These are phyloP conservation scores for Uncinocarpus reesii DNA, from an alignment of 2,329 filamentous ascomycete species.

Conservation along the genomic window DNA sequence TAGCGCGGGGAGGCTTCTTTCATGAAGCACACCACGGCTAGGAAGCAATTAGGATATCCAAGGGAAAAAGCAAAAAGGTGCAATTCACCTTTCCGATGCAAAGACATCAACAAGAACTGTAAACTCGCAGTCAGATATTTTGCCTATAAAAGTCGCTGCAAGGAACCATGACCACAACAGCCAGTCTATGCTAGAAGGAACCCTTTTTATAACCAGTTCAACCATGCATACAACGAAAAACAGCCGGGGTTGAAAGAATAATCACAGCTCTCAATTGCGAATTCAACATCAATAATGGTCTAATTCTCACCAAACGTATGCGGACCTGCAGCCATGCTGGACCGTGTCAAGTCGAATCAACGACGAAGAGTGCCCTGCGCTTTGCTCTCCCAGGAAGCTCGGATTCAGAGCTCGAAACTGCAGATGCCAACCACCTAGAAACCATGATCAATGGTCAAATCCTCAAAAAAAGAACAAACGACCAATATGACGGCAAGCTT, in stretches of 20 bases:
- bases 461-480: too few relatives aligned
- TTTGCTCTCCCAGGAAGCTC: neutral
- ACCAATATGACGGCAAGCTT: neutral
- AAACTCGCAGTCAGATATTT: constrained; percentile 4
- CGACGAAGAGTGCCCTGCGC: neutral
- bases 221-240: neutral
- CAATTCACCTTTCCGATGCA: constrained; percentile 18
- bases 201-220: neutral
- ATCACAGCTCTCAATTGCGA: neutral
- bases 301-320: constrained; percentile 18
- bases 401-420: neutral
- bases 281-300: neutral
- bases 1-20: too few relatives aligned
- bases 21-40: neutral
- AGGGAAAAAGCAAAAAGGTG: neutral
- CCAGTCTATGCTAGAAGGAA: neutral
- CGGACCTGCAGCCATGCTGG: constrained; percentile 18
- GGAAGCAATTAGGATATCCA: neutral
- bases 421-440: neutral
- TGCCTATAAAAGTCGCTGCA: neutral
- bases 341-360: neutral
- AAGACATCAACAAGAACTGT: constrained; percentile 22
- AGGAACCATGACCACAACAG: neutral
- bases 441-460: neutral
- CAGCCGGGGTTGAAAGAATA: neutral